phyloP scores from a whole-genome alignment of 768 basidiomycete species.

The Lactifluus piperatus region DNA sequence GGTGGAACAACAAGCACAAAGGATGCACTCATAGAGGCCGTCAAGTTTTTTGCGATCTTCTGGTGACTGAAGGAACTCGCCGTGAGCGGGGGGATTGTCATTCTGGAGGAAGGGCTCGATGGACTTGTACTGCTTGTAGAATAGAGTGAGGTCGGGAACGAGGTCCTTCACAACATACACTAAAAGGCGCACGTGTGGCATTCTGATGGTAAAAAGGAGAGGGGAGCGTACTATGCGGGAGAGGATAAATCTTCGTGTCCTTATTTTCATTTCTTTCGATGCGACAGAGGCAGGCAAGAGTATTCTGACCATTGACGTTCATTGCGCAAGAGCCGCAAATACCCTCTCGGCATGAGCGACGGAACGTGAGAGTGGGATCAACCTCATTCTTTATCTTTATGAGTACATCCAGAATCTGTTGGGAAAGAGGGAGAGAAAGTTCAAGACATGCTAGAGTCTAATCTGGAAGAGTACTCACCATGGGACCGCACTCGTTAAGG shows the following conservation, averaged over 20 bases:
- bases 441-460: not conserved
- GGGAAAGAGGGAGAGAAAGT: not conserved
- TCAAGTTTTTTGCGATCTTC: conserved; percentile 93
- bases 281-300: conserved; percentile 92
- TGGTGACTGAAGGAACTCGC: conserved; percentile 82
- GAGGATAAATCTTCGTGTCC: conserved; percentile 88
- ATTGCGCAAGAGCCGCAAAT: conserved; percentile 98
- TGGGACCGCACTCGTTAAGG: conserved; percentile 90
- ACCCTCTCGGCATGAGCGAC: conserved; percentile 86
- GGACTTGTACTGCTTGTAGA: conserved; percentile 99
- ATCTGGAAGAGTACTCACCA: conserved; percentile 42
- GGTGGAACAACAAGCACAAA: conserved; percentile 96
- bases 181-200: conserved; percentile 25
- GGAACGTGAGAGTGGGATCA: conserved; percentile 95
- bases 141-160: conserved; percentile 82
- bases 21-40: conserved; percentile 92
- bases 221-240: conserved; percentile 80
- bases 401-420: conserved; percentile 78
- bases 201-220: not conserved
- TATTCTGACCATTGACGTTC: conserved; percentile 99
- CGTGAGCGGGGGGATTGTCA: conserved; percentile 76
- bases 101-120: conserved; percentile 96
- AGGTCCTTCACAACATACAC: conserved; percentile 99
- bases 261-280: conserved; percentile 71
- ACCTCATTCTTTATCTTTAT: conserved; percentile 99